phyloP scores from a whole-genome alignment of 495 filamentous ascomycete genomes.

The Hyaloscypha variabilis region DNA sequence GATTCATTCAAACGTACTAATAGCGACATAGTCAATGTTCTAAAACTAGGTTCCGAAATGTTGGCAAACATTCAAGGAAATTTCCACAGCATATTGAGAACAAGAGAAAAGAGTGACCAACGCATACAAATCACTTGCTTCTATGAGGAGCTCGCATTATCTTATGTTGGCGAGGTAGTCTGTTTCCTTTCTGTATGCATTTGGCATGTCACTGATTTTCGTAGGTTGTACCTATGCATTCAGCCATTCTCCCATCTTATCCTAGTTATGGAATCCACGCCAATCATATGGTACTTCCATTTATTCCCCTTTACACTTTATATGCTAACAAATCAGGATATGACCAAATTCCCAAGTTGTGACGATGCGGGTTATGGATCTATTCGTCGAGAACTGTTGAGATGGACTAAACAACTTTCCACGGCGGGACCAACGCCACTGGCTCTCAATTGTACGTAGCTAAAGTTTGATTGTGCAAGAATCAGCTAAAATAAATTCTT shows the following conservation, averaged over 20 bases:
- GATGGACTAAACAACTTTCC: too few species aligned
- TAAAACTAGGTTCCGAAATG: background rate
- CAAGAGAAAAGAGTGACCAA: background rate
- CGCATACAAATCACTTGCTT: background rate
- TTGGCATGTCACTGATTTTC: background rate
- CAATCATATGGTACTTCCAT: constrained; percentile 2
- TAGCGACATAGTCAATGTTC: background rate
- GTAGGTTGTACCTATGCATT: background rate
- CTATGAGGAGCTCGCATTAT: background rate
- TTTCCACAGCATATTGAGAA: background rate
- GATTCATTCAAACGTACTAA: background rate
- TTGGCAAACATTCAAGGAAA: background rate
- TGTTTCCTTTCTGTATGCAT: background rate
- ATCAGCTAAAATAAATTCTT: too few species aligned
- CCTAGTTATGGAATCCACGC: background rate
- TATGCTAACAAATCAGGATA: too few species aligned
- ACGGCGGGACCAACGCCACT: too few species aligned
- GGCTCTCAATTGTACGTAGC: too few species aligned
- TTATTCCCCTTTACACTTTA: too few species aligned
- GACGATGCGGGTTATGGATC: too few species aligned
- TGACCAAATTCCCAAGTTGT: too few species aligned
- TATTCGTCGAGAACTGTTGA: too few species aligned
- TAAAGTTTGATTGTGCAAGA: too few species aligned
- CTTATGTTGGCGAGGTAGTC: background rate
- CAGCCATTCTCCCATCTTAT: background rate